A percentile compares a stretch with the other conserved stretches of the same genome.
phyloP scores from a whole-genome alignment of 108 stramenopile species.

The Craspedostauros australis region DNA sequence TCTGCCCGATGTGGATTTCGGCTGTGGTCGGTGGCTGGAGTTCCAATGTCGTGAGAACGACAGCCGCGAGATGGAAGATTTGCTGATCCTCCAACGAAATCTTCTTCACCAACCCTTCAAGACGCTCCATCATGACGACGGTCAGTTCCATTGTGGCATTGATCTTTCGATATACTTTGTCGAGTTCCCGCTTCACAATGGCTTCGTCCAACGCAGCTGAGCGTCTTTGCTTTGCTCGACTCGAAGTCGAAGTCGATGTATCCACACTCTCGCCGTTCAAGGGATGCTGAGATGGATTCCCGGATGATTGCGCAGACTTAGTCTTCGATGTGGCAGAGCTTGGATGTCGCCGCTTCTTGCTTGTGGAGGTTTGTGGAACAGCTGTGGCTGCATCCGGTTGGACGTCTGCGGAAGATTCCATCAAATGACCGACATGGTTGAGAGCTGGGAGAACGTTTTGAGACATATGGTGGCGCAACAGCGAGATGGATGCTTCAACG shows the following conservation, averaged over 20 bases:
- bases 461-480: slow-evolving; percentile 65
- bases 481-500: slow-evolving; percentile 66
- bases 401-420: slow-evolving; percentile 12
- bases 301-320: slow-evolving; percentile 6
- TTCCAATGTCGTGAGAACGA: slow-evolving; percentile 46
- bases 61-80: slow-evolving; percentile 56
- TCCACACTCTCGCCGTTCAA: too few species aligned
- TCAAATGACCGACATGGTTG: slow-evolving; percentile 59
- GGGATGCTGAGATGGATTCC: slow-evolving; percentile 13
- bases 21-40: slow-evolving; percentile 43
- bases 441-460: slow-evolving; percentile 71
- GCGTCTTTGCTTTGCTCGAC: too few species aligned
- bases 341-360: slow-evolving; percentile 26
- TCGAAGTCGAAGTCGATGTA: too few species aligned
- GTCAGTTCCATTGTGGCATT: slow-evolving; percentile 40
- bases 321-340: too few species aligned
- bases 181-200: slow-evolving; percentile 41
- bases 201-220: slow-evolving; percentile 18
- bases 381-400: slow-evolving; percentile 2
- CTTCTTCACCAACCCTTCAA: slow-evolving; percentile 45
- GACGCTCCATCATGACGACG: slow-evolving; percentile 55
- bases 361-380: slow-evolving; percentile 3
- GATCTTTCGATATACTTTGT: slow-evolving; percentile 60
- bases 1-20: slow-evolving; percentile 20
- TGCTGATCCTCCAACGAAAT: slow-evolving; percentile 77